phyloP scores from a whole-genome alignment of 805 yeast genomes.

The Cyberlindnera misumaiensis region DNA sequence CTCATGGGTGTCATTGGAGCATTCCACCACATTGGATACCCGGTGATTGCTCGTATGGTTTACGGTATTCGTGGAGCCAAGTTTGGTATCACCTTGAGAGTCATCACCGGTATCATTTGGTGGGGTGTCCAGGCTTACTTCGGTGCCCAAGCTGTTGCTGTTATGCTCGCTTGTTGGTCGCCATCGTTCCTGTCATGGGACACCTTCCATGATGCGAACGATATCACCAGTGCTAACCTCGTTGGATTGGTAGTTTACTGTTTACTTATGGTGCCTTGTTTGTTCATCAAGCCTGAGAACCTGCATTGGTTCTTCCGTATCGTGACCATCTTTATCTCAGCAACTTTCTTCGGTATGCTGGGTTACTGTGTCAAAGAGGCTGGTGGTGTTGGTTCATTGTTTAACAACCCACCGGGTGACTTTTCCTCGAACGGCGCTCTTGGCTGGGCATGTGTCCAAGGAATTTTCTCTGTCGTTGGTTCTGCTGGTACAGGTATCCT shows the following conservation, averaged over 20 bases:
- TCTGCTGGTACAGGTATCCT: slow-evolving; percentile 25
- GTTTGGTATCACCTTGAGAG: slow-evolving; percentile 30
- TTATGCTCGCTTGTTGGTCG: slow-evolving; percentile 23
- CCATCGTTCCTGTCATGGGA: slow-evolving; percentile 20
- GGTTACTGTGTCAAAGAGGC: slow-evolving; percentile 24
- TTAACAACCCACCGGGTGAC: slow-evolving; percentile 5
- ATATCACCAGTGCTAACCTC: slow-evolving; percentile 32
- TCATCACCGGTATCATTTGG: slow-evolving; percentile 32
- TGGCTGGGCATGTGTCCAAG: slow-evolving; percentile 26
- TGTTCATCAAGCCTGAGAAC: slow-evolving; percentile 27
- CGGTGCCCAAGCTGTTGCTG: slow-evolving; percentile 31
- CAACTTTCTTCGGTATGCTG: slow-evolving; percentile 26
- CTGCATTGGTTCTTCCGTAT: slow-evolving; percentile 22
- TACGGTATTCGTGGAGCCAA: slow-evolving; percentile 31
- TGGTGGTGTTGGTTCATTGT: slow-evolving; percentile 23
- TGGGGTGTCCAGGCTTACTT: slow-evolving; percentile 33
- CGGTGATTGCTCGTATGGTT: slow-evolving; percentile 30
- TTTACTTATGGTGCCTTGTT: slow-evolving; percentile 24
- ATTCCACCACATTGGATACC: slow-evolving; percentile 31
- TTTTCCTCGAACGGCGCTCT: slow-evolving; percentile 7
- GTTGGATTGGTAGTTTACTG: slow-evolving; percentile 35
- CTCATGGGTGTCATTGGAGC: slow-evolving; percentile 23
- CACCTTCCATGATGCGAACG: slow-evolving; percentile 24
- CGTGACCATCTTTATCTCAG: slow-evolving; percentile 22
- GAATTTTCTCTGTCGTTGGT: slow-evolving; percentile 23